phyloP scores from a whole-genome alignment of 108 stramenopile species.

The Nannochloropsis salina region DNA sequence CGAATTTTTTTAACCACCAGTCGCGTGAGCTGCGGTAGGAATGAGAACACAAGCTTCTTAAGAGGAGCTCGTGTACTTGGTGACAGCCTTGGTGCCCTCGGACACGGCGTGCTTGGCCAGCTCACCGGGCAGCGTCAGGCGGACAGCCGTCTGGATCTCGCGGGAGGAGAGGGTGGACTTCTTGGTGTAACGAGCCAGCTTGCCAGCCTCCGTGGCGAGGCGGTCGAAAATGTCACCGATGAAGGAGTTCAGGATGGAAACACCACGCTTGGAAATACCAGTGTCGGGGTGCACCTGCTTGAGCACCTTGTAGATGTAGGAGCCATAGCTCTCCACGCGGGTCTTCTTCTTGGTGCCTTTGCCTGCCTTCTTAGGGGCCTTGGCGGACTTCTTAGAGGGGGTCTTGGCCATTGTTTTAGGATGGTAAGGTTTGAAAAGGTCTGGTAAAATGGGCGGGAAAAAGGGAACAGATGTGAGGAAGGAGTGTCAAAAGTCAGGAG shows the following conservation, averaged over 20 bases:
- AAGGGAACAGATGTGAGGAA: neutral
- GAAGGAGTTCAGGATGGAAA: constrained; percentile 90
- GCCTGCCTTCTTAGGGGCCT: constrained; percentile 54
- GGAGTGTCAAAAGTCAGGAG: neutral
- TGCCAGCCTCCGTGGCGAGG: constrained; percentile 77
- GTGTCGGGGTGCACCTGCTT: constrained; percentile 70
- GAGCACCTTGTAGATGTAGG: constrained; percentile 88
- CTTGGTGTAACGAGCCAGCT: constrained; percentile 82
- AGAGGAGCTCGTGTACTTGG: constrained; percentile 55
- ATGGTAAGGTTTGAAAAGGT: neutral
- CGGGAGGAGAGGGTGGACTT: constrained; percentile 81
- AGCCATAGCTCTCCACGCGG: constrained; percentile 73
- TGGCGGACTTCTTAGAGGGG: constrained; percentile 54
- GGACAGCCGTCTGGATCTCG: constrained; percentile 84
- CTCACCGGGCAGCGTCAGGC: constrained; percentile 82
- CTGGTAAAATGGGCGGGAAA: neutral
- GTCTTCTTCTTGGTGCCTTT: constrained; percentile 61
- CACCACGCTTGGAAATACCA: constrained; percentile 81
- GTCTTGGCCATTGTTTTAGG: constrained; percentile 50
- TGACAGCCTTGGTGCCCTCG: constrained; percentile 60
- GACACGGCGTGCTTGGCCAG: constrained; percentile 86
- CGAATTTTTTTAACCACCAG: too few relatives aligned
- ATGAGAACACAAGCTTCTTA: neutral
- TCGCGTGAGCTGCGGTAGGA: too few relatives aligned
- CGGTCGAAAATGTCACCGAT: constrained; percentile 89